Base-by-base conservation (phyloP, 2,329 filamentous ascomycete species). In the Ramularia endophylla region DNA sequence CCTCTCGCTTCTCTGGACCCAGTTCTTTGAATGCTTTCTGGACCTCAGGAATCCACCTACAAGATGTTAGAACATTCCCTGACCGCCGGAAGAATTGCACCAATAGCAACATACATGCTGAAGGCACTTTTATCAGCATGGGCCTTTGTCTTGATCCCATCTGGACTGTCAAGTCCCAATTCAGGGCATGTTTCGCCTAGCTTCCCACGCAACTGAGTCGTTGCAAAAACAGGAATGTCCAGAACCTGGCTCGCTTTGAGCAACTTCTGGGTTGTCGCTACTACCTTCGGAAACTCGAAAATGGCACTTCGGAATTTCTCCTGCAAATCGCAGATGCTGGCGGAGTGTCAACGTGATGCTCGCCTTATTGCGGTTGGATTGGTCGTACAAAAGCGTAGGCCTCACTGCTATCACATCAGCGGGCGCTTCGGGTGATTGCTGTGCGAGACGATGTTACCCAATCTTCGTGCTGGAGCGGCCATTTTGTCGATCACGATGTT, bases 241-340 rank as follows among this genome's bases (percentile, higher is more conserved):
- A 92, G 77, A 38, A 61, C 54, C 40, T 62, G 51, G 38, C 67
- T 67, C 8, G 72, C 71, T 61, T 64, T 66, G 22, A 75, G 64
- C 51, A 75, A 60, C 58, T 75, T 75, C 52, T 73, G 68, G 8
- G 71, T 68, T 1, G 72, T 75, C 8, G 65, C 59, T 40, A 75
- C 60, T 20, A 95, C 76, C 62, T 85, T 87, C 50, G 86, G 78
- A 60, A 89, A 95, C 60, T 94, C 82, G 67, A 83, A 78, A 56
- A 97, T 95, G 41, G 81, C 83, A 7, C 73, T 71, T 47, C 87
- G 78, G 68, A 97, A 97, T 65, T 88, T 94, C 54, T 95, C 90
- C 69, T 97, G 90, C 50, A 97, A 74, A 60, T 97, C 90, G 69
- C 90, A 97, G 61, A 97, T 78, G 58, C 89, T 95, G 19, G 33